Conservation (phyloP, 306 rosid genomes). For the Vigna nakashimae region DNA sequence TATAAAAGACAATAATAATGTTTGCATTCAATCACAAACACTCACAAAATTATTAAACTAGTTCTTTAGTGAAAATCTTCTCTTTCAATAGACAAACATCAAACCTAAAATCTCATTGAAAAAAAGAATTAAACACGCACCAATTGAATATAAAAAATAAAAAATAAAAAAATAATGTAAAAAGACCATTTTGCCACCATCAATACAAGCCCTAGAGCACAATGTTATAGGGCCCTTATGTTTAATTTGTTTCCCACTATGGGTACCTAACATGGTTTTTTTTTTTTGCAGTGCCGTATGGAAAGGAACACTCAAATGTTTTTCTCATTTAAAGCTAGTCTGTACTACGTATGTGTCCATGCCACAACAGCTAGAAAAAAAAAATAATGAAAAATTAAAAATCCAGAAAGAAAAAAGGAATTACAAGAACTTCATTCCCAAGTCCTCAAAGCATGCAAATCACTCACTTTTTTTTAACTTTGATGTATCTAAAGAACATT, state of each 20-base stretch:
- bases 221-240: slow-evolving; percentile 53
- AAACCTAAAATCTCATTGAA: too few relatives aligned
- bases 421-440: slow-evolving; percentile 42
- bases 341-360: slow-evolving; percentile 39
- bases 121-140: neutral
- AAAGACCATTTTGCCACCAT: slow-evolving; percentile 40
- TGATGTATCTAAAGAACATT: slow-evolving; percentile 47
- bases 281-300: slow-evolving; percentile 39
- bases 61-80: neutral
- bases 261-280: slow-evolving; percentile 28
- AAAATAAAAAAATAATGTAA: slow-evolving; percentile 23
- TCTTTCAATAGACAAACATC: neutral
- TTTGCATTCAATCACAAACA: neutral
- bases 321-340: slow-evolving; percentile 51
- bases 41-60: neutral
- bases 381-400: neutral
- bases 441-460: slow-evolving; percentile 42
- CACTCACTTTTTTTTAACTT: neutral
- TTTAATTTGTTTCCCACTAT: slow-evolving; percentile 67
- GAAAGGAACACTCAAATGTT: slow-evolving; percentile 28
- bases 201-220: slow-evolving; percentile 50
- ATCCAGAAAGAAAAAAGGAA: neutral
- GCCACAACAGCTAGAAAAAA: neutral
- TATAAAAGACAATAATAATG: too few relatives aligned
- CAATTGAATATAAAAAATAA: neutral